These are phyloP conservation scores for Cladosporium oxysporum DNA, from an alignment of 2,329 filamentous ascomycete species.

Conservation along the genomic window DNA sequence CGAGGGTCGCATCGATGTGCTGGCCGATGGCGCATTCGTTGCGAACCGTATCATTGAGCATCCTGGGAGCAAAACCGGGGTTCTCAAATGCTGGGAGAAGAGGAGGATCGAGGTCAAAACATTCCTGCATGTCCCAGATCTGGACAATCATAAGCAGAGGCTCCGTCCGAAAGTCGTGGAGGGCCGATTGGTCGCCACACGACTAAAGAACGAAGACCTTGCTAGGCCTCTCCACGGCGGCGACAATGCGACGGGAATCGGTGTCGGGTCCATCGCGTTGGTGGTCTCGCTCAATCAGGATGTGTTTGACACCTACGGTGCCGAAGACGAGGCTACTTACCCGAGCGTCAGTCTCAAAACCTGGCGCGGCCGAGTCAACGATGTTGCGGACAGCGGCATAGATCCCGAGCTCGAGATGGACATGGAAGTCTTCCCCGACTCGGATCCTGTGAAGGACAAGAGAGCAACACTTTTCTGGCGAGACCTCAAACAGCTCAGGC, in stretches of 20 bases:
- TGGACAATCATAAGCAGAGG: neutral
- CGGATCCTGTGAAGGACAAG: conserved; percentile 14
- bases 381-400: conserved; percentile 28
- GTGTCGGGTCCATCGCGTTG: conserved; percentile 27
- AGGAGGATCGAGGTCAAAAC: conserved; percentile 25
- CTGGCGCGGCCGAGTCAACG: conserved; percentile 23
- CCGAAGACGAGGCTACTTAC: conserved; percentile 20
- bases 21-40: conserved; percentile 42
- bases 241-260: conserved; percentile 11
- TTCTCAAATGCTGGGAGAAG: conserved; percentile 21
- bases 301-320: conserved; percentile 21
- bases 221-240: neutral
- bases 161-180: conserved; percentile 24
- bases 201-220: conserved; percentile 9
- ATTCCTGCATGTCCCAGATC: conserved; percentile 7
- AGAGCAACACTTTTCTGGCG: conserved; percentile 10
- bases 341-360: conserved; percentile 23
- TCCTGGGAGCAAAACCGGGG: conserved; percentile 22
- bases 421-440: conserved; percentile 22
- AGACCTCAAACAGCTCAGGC: conserved; percentile 29
- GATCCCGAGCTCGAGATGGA: conserved; percentile 27
- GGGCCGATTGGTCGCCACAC: conserved; percentile 26
- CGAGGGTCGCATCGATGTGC: conserved; percentile 37
- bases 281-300: conserved; percentile 26
- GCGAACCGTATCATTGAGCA: conserved; percentile 26